Evolutionary conservation across 768 basidiomycete species (phyloP), one percentile per base, ranked within the genome.

Genomic region (Fomitopsis serialis): DNA sequence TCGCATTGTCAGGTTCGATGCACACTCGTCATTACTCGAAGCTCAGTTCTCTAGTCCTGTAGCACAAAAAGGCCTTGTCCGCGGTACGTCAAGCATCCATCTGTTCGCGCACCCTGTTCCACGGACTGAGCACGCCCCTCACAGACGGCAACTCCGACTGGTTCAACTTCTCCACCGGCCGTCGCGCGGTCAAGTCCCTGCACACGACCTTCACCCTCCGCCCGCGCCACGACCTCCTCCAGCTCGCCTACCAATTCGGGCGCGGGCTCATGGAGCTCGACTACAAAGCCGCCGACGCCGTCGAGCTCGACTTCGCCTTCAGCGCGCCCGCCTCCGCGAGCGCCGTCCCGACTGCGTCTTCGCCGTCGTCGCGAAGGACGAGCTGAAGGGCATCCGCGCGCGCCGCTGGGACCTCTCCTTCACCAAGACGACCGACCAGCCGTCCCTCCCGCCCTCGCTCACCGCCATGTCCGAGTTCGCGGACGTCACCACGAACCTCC

Each of bases 381-480:
- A 91, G 59, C 74, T 95, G 56, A 70, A 78, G 53, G 72, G 74
- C 34, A 79, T 92, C 62, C 85, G 82, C 68, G 75, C 83, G 52
- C 69, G 76, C 53, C 79, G 93, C 57, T 97, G 91, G 90, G 94
- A 96, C 66, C 65, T 93, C 92, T 89, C 87, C 0, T 92, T 94
- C 69, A 85, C 92, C 17, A 88, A 85, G 63, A 84, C 88, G 4
- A 73, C 80, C 12, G 92, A 93, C 54, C 78, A 80, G 58, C 46
- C 78, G 2, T 66, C 72, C 15, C 71, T 96, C 23, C 87, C 89
- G 2, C 59, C 78, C 0, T 71, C 75, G 19, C 72, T 87, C 43
- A 80, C 84, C 12, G 78, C 92, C 60, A 91, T 94, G 87, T 85
- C 90, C 54, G 94, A 97, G 72, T 90, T 82, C 59, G 89, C 89